Base-by-base conservation (phyloP, 148 eudicot genomes). In the Chenopodium formosanum region DNA sequence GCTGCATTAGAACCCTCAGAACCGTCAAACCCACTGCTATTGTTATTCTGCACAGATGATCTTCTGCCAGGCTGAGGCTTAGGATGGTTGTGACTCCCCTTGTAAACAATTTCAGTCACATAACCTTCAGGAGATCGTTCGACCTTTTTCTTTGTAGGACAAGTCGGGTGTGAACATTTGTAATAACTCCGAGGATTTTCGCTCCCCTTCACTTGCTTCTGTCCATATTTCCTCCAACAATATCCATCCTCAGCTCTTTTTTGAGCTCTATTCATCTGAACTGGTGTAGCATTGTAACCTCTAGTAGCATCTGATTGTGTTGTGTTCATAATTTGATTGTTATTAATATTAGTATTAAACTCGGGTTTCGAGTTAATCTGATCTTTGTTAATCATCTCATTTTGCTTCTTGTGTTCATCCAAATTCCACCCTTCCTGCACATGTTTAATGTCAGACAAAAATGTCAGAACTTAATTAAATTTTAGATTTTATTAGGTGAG, bases 101-200 rank as follows among this genome's bases (percentile, higher is more conserved):
- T 94, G 73, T 94, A 94, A 9, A 94, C 92, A 9, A 94, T 92
- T 78, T 94, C 94, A 70, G 97, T 94, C 4, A 94, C 83, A 37
- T 85, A 79, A 9, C 97, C 97, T 70, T 92, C 93, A 4, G 89
- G 81, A 1, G 88, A 83, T 48, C 80, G 84, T 80, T 94, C 97
- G 4, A 94, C 95, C 65, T 94, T 92, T 85, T 92, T 94, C 89
- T 90, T 94, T 1, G 97, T 92, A 14, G 95, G 97, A 46, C 97
- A 94, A 68, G 74, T 89, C 0, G 91, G 90, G 76, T 80, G 85
- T 4, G 95, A 92, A 63, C 97, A 94, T 77, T 94, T 94, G 90
- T 92, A 94, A 81, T 94, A 94, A 82, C 97, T 94, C 16, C 95
- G 86, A 0, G 97, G 95, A 80, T 94, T 94, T 74, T 91, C 89